A percentile compares a stretch with the other conserved stretches of the same genome.
phyloP scores from a whole-genome alignment of 2,329 filamentous ascomycete species.

The Aureobasidium zeae region DNA sequence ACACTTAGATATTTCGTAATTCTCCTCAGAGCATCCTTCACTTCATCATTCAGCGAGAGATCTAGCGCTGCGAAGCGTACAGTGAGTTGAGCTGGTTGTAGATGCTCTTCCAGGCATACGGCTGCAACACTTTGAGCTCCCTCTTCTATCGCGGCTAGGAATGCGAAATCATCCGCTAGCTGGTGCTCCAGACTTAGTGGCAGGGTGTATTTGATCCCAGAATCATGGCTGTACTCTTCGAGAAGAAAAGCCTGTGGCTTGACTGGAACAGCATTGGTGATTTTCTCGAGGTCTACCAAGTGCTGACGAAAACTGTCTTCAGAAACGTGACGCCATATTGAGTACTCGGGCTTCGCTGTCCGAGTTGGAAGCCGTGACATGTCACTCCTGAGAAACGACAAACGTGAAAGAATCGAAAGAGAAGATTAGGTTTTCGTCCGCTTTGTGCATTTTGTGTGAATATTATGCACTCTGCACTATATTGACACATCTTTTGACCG shows the following conservation, averaged over 20 bases:
- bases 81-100: background rate
- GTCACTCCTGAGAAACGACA: too few species aligned
- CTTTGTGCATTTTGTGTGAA: too few species aligned
- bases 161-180: slow-evolving; percentile 12
- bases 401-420: too few species aligned
- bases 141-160: slow-evolving; percentile 11
- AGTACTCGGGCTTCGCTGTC: background rate
- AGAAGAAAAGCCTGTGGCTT: background rate
- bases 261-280: slow-evolving; percentile 10
- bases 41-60: background rate
- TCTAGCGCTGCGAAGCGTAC: slow-evolving; percentile 13
- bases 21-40: background rate
- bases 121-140: slow-evolving; percentile 13
- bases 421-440: too few species aligned
- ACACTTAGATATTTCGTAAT: background rate
- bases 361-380: slow-evolving; percentile 3
- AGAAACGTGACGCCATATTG: background rate
- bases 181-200: slow-evolving; percentile 1
- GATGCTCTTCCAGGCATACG: slow-evolving; percentile 6
- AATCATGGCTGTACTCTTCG: background rate
- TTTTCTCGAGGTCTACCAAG: slow-evolving; percentile 6
- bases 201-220: background rate
- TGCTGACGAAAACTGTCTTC: slow-evolving; percentile 11
- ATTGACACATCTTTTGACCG: too few species aligned
- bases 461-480: too few species aligned